Conservation (phyloP, 768 basidiomycete species). For the Cubamyces lactineus region DNA sequence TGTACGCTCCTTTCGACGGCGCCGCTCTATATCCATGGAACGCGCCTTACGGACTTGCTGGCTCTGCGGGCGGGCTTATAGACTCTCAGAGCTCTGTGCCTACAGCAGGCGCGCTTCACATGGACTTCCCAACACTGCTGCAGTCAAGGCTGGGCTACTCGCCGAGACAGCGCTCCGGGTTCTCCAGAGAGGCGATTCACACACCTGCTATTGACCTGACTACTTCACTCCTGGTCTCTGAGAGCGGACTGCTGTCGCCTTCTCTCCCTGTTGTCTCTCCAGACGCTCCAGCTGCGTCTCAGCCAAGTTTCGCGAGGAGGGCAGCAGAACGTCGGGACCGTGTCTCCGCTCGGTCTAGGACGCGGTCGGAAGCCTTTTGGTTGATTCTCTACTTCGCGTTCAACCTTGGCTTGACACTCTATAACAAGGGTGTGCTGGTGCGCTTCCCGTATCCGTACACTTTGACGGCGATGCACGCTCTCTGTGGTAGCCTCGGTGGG, state of each 20-base stretch:
- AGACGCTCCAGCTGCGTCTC: conserved; percentile 18
- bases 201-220: conserved; percentile 10
- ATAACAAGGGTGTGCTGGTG: conserved; percentile 92
- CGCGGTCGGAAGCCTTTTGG: conserved; percentile 53
- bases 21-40: conserved; percentile 10
- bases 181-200: conserved; percentile 9
- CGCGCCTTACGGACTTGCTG: neutral
- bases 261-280: conserved; percentile 26
- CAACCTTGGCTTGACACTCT: conserved; percentile 91
- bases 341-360: neutral
- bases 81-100: neutral
- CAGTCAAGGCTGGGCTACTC: conserved; percentile 18
- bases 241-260: conserved; percentile 21
- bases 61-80: neutral
- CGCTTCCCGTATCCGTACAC: conserved; percentile 96
- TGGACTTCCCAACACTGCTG: conserved; percentile 8
- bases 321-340: neutral
- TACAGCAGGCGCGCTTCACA: neutral
- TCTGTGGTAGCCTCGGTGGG: conserved; percentile 86
- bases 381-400: conserved; percentile 83
- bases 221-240: conserved; percentile 13
- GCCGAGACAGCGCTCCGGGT: conserved; percentile 26
- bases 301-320: neutral
- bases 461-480: conserved; percentile 88
- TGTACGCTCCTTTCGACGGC: neutral